These are phyloP conservation scores for Dioszegia hungarica DNA, from an alignment of 768 basidiomycete genomes.

Conservation along the genomic window DNA sequence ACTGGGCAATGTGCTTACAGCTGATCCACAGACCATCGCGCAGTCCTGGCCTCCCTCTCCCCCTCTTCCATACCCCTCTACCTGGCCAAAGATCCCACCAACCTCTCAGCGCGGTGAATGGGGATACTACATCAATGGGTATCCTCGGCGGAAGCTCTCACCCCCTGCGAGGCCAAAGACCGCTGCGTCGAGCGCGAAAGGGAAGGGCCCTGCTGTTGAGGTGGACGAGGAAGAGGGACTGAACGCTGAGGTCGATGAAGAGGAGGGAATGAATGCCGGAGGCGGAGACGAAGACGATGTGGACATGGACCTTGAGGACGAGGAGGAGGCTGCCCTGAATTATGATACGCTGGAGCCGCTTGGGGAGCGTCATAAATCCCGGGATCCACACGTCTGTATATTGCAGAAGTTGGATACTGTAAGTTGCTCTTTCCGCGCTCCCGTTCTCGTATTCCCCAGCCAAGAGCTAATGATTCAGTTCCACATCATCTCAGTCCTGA, in stretches of 20 bases:
- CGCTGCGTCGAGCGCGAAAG: neutral
- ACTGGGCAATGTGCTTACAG: neutral
- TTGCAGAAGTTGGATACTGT: slow-evolving; percentile 25
- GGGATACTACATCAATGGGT: slow-evolving; percentile 25
- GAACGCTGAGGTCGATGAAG: slow-evolving; percentile 11
- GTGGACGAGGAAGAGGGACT: slow-evolving; percentile 25
- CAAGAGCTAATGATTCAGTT: neutral
- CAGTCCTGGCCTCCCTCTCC: slow-evolving; percentile 19
- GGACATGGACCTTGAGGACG: slow-evolving; percentile 7
- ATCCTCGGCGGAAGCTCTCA: slow-evolving; percentile 6
- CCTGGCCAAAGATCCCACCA: slow-evolving; percentile 19
- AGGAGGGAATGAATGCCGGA: slow-evolving; percentile 1
- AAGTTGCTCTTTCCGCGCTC: slow-evolving; percentile 11
- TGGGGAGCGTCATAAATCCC: slow-evolving; percentile 9
- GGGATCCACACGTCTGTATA: slow-evolving; percentile 28
- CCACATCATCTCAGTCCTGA: slow-evolving; percentile 11
- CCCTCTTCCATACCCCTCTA: slow-evolving; percentile 13
- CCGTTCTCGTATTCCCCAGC: neutral
- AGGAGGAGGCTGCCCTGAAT: slow-evolving; percentile 13
- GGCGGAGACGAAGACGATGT: slow-evolving; percentile 3
- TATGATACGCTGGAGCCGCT: neutral
- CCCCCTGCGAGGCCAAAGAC: neutral
- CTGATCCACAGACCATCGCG: slow-evolving; percentile 17
- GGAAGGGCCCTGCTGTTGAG: neutral
- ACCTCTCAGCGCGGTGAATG: slow-evolving; percentile 17